Percentiles rank a stretch among this genome's conserved stretches.
Evolutionary conservation across 2,329 filamentous ascomycete genomes (phyloP).

Genomic region (Chrysosporium queenslandicum): DNA sequence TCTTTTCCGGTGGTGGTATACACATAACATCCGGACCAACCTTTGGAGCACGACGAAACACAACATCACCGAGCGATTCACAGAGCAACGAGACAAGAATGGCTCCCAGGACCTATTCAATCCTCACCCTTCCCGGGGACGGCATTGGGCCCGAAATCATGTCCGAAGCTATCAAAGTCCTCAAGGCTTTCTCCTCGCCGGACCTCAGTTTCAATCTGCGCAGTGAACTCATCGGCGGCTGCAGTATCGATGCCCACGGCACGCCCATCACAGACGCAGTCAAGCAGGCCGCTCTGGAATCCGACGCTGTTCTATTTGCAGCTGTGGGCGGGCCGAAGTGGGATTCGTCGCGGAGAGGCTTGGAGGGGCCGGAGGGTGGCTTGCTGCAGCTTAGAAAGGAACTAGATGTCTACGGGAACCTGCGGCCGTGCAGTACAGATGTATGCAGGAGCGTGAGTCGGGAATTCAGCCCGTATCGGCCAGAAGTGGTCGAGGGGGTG

Average conservation of each 20-base stretch:
- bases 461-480: constrained; percentile 71
- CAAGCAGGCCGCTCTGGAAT: constrained; percentile 64
- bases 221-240: constrained; percentile 74
- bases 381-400: constrained; percentile 77
- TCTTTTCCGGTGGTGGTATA: no score
- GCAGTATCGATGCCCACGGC: constrained; percentile 71
- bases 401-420: constrained; percentile 80
- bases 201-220: constrained; percentile 70
- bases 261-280: constrained; percentile 66
- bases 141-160: constrained; percentile 69
- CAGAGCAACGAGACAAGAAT: no score
- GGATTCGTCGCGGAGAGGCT: constrained; percentile 55
- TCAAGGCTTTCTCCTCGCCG: constrained; percentile 60
- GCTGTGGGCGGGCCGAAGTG: constrained; percentile 89
- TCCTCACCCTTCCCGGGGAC: constrained; percentile 67
- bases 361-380: constrained; percentile 78
- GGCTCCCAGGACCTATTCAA: constrained; percentile 46
- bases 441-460: constrained; percentile 55
- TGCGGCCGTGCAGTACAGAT: constrained; percentile 54
- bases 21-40: no score
- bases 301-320: constrained; percentile 77
- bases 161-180: constrained; percentile 46
- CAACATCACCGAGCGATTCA: no score
- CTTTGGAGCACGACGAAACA: no score
- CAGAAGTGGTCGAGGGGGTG: constrained; percentile 66